A percentile compares a stretch with the other conserved stretches of the same genome.
Conservation (phyloP, 2,329 filamentous ascomycete species). For the Ophiostoma ulmi region DNA sequence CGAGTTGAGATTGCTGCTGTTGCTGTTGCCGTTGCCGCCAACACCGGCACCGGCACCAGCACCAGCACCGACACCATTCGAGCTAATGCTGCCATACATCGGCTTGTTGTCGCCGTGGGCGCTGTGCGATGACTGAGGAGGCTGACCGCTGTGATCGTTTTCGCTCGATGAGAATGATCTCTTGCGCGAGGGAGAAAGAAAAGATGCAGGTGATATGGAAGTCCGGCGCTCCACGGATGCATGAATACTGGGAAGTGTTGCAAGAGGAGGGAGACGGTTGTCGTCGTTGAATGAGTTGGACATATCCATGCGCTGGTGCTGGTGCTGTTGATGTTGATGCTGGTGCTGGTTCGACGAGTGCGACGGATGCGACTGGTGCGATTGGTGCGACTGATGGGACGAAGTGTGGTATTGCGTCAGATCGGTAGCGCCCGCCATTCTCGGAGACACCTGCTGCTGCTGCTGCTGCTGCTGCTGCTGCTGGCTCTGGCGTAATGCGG, state of each 20-base stretch:
- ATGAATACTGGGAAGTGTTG: conserved; percentile 41
- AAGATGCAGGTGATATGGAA: conserved; percentile 57
- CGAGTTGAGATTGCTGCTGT: conserved; percentile 23
- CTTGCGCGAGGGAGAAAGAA: conserved; percentile 57
- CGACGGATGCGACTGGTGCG: neutral
- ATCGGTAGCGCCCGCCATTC: conserved; percentile 38
- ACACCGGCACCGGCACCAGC: neutral
- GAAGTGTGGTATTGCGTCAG: conserved; percentile 50
- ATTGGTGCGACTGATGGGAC: conserved; percentile 27
- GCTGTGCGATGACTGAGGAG: neutral
- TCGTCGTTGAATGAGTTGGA: conserved; percentile 48
- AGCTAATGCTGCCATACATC: neutral
- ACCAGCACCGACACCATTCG: neutral
- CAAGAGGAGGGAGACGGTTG: conserved; percentile 51
- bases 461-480: conserved; percentile 32
- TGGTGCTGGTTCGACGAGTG: conserved; percentile 10
- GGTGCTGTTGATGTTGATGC: conserved; percentile 27
- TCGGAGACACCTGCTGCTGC: conserved; percentile 39
- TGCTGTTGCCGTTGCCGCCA: neutral
- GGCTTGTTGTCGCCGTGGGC: conserved; percentile 3
- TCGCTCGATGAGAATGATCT: conserved; percentile 61
- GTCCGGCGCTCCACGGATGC: conserved; percentile 47
- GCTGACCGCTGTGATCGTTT: conserved; percentile 37
- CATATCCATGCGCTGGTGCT: conserved; percentile 35
- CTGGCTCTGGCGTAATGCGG: conserved; percentile 39